phyloP scores from a whole-genome alignment of 1,284 basidiomycete genomes.

The Leccinum griseonigrum region DNA sequence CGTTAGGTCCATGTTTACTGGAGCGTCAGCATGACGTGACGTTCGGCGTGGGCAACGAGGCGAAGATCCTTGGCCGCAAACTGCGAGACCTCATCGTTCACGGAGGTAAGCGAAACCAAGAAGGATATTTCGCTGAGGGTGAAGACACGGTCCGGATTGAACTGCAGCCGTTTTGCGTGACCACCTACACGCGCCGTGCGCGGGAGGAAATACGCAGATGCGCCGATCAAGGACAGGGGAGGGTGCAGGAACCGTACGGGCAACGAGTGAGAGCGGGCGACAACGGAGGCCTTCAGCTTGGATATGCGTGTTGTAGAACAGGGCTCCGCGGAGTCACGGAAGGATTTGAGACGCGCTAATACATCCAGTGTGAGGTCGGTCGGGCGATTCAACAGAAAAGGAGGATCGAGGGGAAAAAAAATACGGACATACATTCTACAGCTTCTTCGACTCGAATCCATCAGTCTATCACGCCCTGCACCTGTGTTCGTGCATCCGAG shows the following conservation, averaged over 20 bases:
- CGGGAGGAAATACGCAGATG: constrained; percentile 79
- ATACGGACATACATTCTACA: constrained; percentile 69
- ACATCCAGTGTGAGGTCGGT: background rate
- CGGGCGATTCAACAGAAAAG: background rate
- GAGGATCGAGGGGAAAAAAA: background rate
- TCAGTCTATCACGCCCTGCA: constrained; percentile 67
- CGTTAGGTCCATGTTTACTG: constrained; percentile 44
- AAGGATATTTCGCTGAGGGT: constrained; percentile 68
- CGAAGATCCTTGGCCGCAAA: constrained; percentile 67
- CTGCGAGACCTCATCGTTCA: constrained; percentile 61
- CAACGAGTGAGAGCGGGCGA: constrained; percentile 74
- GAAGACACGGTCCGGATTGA: constrained; percentile 52
- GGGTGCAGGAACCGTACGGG: constrained; percentile 69
- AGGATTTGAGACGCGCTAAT: constrained; percentile 76
- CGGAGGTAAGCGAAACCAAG: constrained; percentile 66
- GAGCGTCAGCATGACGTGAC: constrained; percentile 47
- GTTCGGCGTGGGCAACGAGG: constrained; percentile 62
- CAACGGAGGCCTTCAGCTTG: constrained; percentile 81
- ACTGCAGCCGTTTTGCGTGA: constrained; percentile 47
- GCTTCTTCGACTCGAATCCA: constrained; percentile 84
- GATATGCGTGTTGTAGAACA: constrained; percentile 86
- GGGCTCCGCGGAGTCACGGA: constrained; percentile 76
- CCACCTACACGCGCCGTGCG: constrained; percentile 54
- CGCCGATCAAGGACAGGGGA: constrained; percentile 61
- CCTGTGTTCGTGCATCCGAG: constrained; percentile 54